phyloP scores from a whole-genome alignment of 2,329 filamentous ascomycete genomes.

The Fusarium dlaminii region DNA sequence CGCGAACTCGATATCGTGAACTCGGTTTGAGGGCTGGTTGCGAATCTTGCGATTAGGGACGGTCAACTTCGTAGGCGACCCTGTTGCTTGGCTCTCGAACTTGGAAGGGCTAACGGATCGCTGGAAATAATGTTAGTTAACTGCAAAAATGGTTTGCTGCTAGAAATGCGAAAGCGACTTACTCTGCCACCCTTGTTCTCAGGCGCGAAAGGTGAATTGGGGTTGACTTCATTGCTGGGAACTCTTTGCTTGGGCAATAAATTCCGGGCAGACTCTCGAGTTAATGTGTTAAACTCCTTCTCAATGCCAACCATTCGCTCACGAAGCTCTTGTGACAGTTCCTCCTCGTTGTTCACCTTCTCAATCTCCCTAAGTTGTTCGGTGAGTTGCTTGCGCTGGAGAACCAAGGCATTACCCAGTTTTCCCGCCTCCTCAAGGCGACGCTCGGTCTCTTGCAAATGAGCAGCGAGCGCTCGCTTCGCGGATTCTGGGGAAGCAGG shows the following conservation, averaged over 20 bases:
- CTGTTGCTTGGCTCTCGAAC: constrained; percentile 84
- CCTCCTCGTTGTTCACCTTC: constrained; percentile 76
- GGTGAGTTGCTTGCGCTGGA: constrained; percentile 84
- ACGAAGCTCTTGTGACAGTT: constrained; percentile 84
- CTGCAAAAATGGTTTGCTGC: neutral
- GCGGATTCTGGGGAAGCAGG: constrained; percentile 82
- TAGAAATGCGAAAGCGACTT: constrained; percentile 44
- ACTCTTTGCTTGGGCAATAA: constrained; percentile 87
- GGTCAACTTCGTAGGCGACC: constrained; percentile 87
- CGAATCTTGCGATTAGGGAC: constrained; percentile 88
- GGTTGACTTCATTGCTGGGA: constrained; percentile 71
- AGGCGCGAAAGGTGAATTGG: constrained; percentile 62
- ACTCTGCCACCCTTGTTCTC: constrained; percentile 64
- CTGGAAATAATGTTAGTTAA: constrained; percentile 51
- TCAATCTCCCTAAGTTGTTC: constrained; percentile 88
- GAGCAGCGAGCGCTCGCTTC: constrained; percentile 87
- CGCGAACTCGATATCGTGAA: constrained; percentile 98
- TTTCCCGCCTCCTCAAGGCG: constrained; percentile 91
- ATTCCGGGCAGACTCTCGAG: constrained; percentile 86
- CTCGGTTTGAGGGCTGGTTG: constrained; percentile 86
- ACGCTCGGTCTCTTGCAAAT: constrained; percentile 90
- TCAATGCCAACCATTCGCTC: constrained; percentile 87
- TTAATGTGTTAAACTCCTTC: constrained; percentile 93
- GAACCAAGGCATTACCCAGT: constrained; percentile 85
- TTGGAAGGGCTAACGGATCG: constrained; percentile 77